A percentile compares a stretch with the other conserved stretches of the same genome.
Conservation (phyloP, 768 basidiomycete genomes). For the Mycena venus region DNA sequence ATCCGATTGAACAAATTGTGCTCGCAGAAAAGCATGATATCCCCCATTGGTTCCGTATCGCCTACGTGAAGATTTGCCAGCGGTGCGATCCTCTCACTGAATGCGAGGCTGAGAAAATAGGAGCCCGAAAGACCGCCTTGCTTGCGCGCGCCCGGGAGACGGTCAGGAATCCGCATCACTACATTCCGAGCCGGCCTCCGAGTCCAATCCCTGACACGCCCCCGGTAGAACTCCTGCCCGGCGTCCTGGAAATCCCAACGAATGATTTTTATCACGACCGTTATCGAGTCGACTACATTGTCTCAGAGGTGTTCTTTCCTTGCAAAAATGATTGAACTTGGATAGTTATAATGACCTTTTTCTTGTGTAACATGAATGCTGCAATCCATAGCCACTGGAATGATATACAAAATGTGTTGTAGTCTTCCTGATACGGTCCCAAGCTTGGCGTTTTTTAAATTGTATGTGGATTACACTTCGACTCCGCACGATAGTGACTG, state of each 20-base stretch:
- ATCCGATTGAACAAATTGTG: slow-evolving; percentile 24
- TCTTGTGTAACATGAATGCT: too few relatives aligned
- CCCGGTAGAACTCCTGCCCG: background rate
- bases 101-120: slow-evolving; percentile 23
- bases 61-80: slow-evolving; percentile 22
- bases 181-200: background rate
- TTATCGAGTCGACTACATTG: slow-evolving; percentile 11
- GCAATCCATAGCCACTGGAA: too few relatives aligned
- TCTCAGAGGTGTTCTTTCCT: slow-evolving; percentile 13
- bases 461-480: too few relatives aligned
- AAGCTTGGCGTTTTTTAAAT: too few relatives aligned
- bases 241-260: background rate
- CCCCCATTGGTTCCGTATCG: slow-evolving; percentile 27
- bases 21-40: slow-evolving; percentile 32
- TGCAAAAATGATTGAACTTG: background rate
- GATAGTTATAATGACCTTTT: too few relatives aligned
- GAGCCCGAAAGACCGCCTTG: slow-evolving; percentile 5
- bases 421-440: too few relatives aligned
- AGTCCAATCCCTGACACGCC: background rate
- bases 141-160: slow-evolving; percentile 25
- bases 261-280: slow-evolving; percentile 18
- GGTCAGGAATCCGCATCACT: slow-evolving; percentile 16
- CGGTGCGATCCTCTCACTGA: slow-evolving; percentile 1
- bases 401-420: too few relatives aligned
- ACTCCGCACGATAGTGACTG: too few relatives aligned